Conservation (phyloP, 179 eudicot species). For the Amaranthus tricolor region DNA sequence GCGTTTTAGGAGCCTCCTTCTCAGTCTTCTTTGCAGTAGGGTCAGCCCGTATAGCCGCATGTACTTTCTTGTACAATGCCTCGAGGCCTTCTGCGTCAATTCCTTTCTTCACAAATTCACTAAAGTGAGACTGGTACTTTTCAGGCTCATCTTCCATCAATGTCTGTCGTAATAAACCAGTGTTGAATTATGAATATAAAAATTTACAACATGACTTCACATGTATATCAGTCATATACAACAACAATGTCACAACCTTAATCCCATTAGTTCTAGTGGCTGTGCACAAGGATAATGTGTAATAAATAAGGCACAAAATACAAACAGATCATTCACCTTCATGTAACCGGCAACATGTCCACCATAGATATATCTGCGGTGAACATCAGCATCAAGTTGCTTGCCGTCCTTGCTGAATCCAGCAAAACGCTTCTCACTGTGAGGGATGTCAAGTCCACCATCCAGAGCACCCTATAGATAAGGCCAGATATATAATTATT, state of each 20-base stretch:
- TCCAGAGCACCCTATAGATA: conserved; percentile 58
- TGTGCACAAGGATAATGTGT: neutral
- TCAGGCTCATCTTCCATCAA: conserved; percentile 79
- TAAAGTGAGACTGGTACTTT: conserved; percentile 68
- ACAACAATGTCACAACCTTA: too few relatives aligned
- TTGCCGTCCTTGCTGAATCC: conserved; percentile 61
- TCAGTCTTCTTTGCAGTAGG: conserved; percentile 47
- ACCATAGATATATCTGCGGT: conserved; percentile 69
- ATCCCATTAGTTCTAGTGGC: too few relatives aligned
- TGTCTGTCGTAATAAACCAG: conserved; percentile 27
- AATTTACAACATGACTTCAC: neutral
- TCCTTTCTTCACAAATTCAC: conserved; percentile 51
- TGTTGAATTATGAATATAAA: neutral
- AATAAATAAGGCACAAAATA: neutral
- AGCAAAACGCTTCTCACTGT: conserved; percentile 78
- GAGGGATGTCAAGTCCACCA: conserved; percentile 76
- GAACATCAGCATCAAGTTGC: conserved; percentile 68
- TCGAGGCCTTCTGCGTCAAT: conserved; percentile 61
- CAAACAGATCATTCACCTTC: conserved; percentile 32
- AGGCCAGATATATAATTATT: neutral
- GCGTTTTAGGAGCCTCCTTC: conserved; percentile 51
- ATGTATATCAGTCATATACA: too few relatives aligned
- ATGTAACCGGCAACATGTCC: conserved; percentile 74
- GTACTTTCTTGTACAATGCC: conserved; percentile 69
- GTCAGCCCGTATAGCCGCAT: conserved; percentile 68